Percentiles rank a stretch among this genome's conserved stretches.
These are phyloP conservation scores for Aspergillus sergii DNA, from an alignment of 2,329 filamentous ascomycete genomes.

Conservation along the genomic window DNA sequence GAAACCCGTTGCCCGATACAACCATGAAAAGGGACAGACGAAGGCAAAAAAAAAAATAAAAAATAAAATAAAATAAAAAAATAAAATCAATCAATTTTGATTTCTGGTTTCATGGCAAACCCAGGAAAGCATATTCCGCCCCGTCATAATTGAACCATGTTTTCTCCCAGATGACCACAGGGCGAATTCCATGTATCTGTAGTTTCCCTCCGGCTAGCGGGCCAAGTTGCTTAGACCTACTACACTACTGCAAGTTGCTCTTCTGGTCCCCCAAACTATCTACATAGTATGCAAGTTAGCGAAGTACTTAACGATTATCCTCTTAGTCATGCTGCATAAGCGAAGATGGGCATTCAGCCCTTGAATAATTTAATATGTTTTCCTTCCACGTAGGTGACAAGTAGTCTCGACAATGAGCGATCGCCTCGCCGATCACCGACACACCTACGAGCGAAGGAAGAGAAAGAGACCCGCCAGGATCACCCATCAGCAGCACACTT, in stretches of 20 bases:
- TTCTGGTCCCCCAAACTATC: not conserved
- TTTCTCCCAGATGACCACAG: not conserved
- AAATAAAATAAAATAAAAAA: not conserved
- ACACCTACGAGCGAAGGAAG: not conserved
- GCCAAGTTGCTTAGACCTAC: not conserved
- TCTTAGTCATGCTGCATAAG: not conserved
- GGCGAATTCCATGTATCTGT: not conserved
- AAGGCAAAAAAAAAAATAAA: not conserved
- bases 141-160: not conserved
- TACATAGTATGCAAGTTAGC: not conserved
- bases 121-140: not conserved
- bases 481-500: not conserved
- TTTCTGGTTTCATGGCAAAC: no score
- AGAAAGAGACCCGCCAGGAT: not conserved
- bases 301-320: not conserved
- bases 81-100: no score
- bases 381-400: not conserved
- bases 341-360: not conserved
- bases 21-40: not conserved
- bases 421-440: not conserved
- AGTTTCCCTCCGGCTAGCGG: no score
- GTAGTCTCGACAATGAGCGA: not conserved
- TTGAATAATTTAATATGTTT: not conserved
- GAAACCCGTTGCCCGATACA: not conserved
- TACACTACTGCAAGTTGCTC: not conserved